Evolutionary conservation across 202 grass and related monocot genomes (phyloP).

Genomic region (Setaria viridis): DNA sequence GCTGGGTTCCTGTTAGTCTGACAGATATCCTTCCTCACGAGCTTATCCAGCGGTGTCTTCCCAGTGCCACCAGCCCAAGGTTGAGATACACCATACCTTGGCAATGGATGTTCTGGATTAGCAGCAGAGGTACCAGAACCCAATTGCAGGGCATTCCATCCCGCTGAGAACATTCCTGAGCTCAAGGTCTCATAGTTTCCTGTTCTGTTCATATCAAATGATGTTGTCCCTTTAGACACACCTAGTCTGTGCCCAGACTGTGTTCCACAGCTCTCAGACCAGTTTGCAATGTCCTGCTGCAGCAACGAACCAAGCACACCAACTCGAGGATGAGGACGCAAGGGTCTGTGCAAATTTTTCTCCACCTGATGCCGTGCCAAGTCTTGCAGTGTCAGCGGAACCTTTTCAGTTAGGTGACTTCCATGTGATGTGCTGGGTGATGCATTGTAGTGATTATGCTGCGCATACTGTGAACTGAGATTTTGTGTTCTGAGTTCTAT

Average conservation of each 20-base stretch:
- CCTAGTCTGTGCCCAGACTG: slow-evolving; percentile 59
- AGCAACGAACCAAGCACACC: slow-evolving; percentile 68
- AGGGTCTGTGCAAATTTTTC: slow-evolving; percentile 54
- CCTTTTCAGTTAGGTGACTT: slow-evolving; percentile 27
- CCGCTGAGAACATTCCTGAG: slow-evolving; percentile 45
- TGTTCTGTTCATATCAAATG: slow-evolving; percentile 38
- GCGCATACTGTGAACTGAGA: slow-evolving; percentile 14
- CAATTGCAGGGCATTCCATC: slow-evolving; percentile 43
- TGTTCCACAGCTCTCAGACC: slow-evolving; percentile 53
- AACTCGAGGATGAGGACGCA: slow-evolving; percentile 70
- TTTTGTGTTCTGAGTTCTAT: slow-evolving; percentile 42
- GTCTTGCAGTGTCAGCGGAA: slow-evolving; percentile 42
- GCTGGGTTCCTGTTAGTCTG: slow-evolving; percentile 77
- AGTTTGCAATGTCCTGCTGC: slow-evolving; percentile 80
- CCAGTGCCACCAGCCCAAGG: slow-evolving; percentile 37
- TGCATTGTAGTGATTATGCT: slow-evolving; percentile 40
- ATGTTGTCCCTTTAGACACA: slow-evolving; percentile 37
- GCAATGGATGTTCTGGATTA: slow-evolving; percentile 37
- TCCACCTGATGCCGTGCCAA: slow-evolving; percentile 36
- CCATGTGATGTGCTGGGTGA: slow-evolving; percentile 41
- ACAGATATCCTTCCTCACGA: slow-evolving; percentile 61
- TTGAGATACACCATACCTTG: slow-evolving; percentile 32
- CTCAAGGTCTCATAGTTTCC: slow-evolving; percentile 42
- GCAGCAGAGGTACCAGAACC: slow-evolving; percentile 30
- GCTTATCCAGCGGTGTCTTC: slow-evolving; percentile 50